These are phyloP conservation scores for Tolypocladium cylindrosporum DNA, from an alignment of 2,329 filamentous ascomycete genomes.

Conservation along the genomic window DNA sequence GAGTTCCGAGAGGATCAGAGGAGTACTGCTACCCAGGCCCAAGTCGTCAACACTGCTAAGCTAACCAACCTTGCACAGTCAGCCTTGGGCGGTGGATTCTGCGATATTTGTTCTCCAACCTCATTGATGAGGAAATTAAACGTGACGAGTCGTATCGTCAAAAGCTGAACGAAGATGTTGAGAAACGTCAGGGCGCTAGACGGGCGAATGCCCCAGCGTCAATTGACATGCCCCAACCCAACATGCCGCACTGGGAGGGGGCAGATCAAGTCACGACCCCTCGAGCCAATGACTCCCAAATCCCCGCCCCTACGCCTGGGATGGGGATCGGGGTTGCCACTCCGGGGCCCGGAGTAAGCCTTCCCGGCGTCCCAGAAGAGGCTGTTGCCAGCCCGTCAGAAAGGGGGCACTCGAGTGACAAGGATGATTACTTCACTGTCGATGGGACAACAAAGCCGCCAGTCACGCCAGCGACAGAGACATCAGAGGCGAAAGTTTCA, in stretches of 20 bases:
- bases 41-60: neutral
- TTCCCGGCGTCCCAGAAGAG: slow-evolving; percentile 40
- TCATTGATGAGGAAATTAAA: slow-evolving; percentile 84
- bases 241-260: slow-evolving; percentile 25
- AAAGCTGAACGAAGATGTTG: slow-evolving; percentile 52
- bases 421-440: slow-evolving; percentile 69
- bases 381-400: slow-evolving; percentile 37
- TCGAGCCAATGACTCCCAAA: slow-evolving; percentile 52
- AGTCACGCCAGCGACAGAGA: slow-evolving; percentile 19
- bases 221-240: slow-evolving; percentile 35
- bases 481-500: slow-evolving; percentile 38
- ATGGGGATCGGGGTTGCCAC: slow-evolving; percentile 71
- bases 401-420: slow-evolving; percentile 53
- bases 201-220: slow-evolving; percentile 50
- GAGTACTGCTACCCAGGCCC: slow-evolving; percentile 44
- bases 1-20: slow-evolving; percentile 89
- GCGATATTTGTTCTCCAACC: slow-evolving; percentile 78
- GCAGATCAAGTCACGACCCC: slow-evolving; percentile 45
- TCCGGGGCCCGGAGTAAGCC: slow-evolving; percentile 33
- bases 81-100: slow-evolving; percentile 96
- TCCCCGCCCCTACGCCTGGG: slow-evolving; percentile 60
- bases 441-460: slow-evolving; percentile 18
- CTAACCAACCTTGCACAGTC: slow-evolving; percentile 42
- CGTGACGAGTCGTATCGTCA: slow-evolving; percentile 68
- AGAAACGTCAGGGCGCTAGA: slow-evolving; percentile 46